Percentiles rank a stretch among this genome's conserved stretches.
Conservation (phyloP, 2,329 filamentous ascomycete species). For the Penicillium sp. region DNA sequence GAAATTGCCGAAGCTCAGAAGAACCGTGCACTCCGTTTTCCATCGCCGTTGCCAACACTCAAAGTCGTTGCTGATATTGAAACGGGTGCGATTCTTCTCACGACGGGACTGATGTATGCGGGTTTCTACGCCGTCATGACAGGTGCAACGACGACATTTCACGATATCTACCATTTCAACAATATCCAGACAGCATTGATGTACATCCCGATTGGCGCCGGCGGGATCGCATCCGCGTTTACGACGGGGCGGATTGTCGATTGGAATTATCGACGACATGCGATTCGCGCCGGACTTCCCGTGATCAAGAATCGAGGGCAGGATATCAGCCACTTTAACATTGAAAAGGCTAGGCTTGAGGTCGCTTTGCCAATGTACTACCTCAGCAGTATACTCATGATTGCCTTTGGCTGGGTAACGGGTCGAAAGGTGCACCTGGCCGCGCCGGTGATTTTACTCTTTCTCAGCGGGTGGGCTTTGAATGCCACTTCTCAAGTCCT, state of each 20-base stretch:
- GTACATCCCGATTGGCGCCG: slow-evolving; percentile 29
- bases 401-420: slow-evolving; percentile 36
- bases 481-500: slow-evolving; percentile 35
- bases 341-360: slow-evolving; percentile 40
- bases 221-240: slow-evolving; percentile 18
- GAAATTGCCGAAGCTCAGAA: slow-evolving; percentile 8
- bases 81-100: slow-evolving; percentile 33
- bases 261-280: slow-evolving; percentile 66
- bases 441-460: slow-evolving; percentile 31
- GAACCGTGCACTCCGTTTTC: slow-evolving; percentile 24
- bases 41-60: slow-evolving; percentile 38
- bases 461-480: slow-evolving; percentile 33
- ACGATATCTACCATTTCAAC: slow-evolving; percentile 44
- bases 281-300: slow-evolving; percentile 54
- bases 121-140: slow-evolving; percentile 46
- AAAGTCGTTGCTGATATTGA: slow-evolving; percentile 35
- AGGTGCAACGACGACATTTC: slow-evolving; percentile 44
- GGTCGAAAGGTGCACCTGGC: slow-evolving; percentile 28
- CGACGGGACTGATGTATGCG: slow-evolving; percentile 43
- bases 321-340: slow-evolving; percentile 42
- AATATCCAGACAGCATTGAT: slow-evolving; percentile 44
- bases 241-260: slow-evolving; percentile 55
- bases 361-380: slow-evolving; percentile 33
- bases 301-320: slow-evolving; percentile 48
- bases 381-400: slow-evolving; percentile 20